Conservation (phyloP, 2,329 filamentous ascomycete species). For the Aureobasidium pullulans region DNA sequence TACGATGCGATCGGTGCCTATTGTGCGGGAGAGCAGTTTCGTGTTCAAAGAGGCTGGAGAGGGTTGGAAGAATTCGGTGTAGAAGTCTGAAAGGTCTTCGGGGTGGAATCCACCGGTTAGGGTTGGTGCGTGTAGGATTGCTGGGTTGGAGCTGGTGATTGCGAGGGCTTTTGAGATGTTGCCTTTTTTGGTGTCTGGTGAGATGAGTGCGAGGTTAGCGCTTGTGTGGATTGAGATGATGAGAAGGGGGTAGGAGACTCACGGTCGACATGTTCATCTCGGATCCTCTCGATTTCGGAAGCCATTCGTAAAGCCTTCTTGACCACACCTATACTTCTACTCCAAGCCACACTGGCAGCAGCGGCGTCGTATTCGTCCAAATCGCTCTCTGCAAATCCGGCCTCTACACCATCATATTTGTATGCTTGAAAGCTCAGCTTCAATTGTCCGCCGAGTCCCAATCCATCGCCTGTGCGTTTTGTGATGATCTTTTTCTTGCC, state of each 20-base stretch:
- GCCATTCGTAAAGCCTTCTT: slow-evolving; percentile 52
- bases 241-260: background rate
- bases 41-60: slow-evolving; percentile 45
- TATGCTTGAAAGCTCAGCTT: slow-evolving; percentile 37
- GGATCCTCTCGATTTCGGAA: slow-evolving; percentile 37
- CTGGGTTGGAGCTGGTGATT: slow-evolving; percentile 31
- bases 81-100: slow-evolving; percentile 44
- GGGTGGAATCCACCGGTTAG: slow-evolving; percentile 39
- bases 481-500: slow-evolving; percentile 41
- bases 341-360: slow-evolving; percentile 60
- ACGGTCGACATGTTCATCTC: slow-evolving; percentile 30
- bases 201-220: too few species aligned
- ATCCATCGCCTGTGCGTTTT: slow-evolving; percentile 43
- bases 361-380: slow-evolving; percentile 60
- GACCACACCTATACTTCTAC: slow-evolving; percentile 53
- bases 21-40: slow-evolving; percentile 50
- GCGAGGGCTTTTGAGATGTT: slow-evolving; percentile 31
- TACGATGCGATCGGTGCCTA: slow-evolving; percentile 52
- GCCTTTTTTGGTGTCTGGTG: slow-evolving; percentile 23
- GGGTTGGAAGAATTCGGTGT: slow-evolving; percentile 49
- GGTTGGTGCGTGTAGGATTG: slow-evolving; percentile 38
- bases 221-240: too few species aligned
- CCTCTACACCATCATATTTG: slow-evolving; percentile 48
- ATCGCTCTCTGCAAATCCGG: slow-evolving; percentile 66
- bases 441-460: slow-evolving; percentile 42